phyloP scores from a whole-genome alignment of 768 basidiomycete species.

The Fibroporia radiculosa region DNA sequence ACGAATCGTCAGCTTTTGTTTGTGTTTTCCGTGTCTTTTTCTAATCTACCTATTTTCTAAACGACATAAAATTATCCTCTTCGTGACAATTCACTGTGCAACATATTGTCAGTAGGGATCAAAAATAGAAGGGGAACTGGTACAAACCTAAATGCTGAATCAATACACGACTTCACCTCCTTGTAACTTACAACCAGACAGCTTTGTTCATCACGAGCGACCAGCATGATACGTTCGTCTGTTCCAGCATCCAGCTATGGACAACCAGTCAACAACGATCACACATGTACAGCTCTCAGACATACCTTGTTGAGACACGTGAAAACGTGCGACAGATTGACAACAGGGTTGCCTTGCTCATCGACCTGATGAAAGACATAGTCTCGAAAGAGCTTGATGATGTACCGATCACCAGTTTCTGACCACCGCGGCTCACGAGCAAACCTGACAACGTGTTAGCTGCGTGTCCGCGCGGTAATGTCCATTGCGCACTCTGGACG shows the following conservation, averaged over 20 bases:
- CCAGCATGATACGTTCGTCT: slow-evolving; percentile 92
- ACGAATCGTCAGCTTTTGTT: slow-evolving; percentile 25
- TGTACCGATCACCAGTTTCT: slow-evolving; percentile 96
- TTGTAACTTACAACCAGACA: slow-evolving; percentile 91
- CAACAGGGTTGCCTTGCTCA: slow-evolving; percentile 78
- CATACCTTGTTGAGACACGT: slow-evolving; percentile 86
- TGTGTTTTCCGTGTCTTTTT: slow-evolving; percentile 56
- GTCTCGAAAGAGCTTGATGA: slow-evolving; percentile 96
- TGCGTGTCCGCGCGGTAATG: too few species aligned
- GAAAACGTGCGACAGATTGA: slow-evolving; percentile 88
- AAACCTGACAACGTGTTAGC: slow-evolving; percentile 1
- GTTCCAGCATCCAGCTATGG: slow-evolving; percentile 85
- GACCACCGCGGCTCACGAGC: slow-evolving; percentile 91
- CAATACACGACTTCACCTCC: slow-evolving; percentile 81
- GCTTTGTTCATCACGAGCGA: slow-evolving; percentile 92
- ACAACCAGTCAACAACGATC: too few species aligned
- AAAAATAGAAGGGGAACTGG: slow-evolving; percentile 1
- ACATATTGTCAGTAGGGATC: neutral
- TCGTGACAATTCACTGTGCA: slow-evolving; percentile 38
- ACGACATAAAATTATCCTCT: slow-evolving; percentile 12
- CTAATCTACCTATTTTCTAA: slow-evolving; percentile 55
- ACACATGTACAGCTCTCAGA: neutral
- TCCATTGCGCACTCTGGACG: slow-evolving; percentile 93
- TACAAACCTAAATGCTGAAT: slow-evolving; percentile 74
- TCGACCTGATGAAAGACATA: slow-evolving; percentile 98